These are phyloP conservation scores for Boletales sp. DNA, from an alignment of 768 basidiomycete species.

Conservation along the genomic window DNA sequence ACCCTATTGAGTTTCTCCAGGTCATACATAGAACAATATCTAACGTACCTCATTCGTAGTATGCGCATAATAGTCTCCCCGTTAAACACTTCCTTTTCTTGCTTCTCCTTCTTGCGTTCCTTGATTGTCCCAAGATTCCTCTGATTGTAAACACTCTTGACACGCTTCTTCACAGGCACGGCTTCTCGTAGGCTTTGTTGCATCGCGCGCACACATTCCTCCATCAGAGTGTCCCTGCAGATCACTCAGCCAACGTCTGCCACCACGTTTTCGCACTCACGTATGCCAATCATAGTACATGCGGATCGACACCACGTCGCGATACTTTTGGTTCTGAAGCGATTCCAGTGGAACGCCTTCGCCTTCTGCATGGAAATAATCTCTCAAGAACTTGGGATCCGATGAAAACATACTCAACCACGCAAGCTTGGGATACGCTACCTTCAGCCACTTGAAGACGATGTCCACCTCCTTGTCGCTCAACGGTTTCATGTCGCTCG, in stretches of 20 bases:
- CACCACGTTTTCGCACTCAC: constrained; percentile 40
- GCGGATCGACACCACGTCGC: constrained; percentile 84
- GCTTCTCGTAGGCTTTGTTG: constrained; percentile 77
- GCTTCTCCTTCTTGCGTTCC: constrained; percentile 84
- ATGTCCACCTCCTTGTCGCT: constrained; percentile 97
- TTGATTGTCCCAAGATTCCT: constrained; percentile 96
- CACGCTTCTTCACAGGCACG: constrained; percentile 79
- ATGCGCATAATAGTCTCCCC: constrained; percentile 95
- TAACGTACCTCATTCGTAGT: constrained; percentile 83
- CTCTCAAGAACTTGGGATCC: constrained; percentile 70
- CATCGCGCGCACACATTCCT: constrained; percentile 95
- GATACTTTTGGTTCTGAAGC: constrained; percentile 92
- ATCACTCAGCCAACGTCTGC: constrained; percentile 5
- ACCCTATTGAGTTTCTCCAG: constrained; percentile 2
- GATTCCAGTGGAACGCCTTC: constrained; percentile 85
- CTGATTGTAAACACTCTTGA: constrained; percentile 89
- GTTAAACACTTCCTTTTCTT: constrained; percentile 69
- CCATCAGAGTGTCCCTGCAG: constrained; percentile 75
- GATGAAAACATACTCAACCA: constrained; percentile 1
- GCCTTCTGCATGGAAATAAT: constrained; percentile 94
- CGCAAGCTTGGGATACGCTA: constrained; percentile 20
- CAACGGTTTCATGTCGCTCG: constrained; percentile 88
- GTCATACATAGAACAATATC: neutral
- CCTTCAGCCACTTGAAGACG: constrained; percentile 98
- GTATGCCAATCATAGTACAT: constrained; percentile 97